A percentile compares a stretch with the other conserved stretches of the same genome.
phyloP scores from a whole-genome alignment of 805 yeast species.

The Ogataea pini region DNA sequence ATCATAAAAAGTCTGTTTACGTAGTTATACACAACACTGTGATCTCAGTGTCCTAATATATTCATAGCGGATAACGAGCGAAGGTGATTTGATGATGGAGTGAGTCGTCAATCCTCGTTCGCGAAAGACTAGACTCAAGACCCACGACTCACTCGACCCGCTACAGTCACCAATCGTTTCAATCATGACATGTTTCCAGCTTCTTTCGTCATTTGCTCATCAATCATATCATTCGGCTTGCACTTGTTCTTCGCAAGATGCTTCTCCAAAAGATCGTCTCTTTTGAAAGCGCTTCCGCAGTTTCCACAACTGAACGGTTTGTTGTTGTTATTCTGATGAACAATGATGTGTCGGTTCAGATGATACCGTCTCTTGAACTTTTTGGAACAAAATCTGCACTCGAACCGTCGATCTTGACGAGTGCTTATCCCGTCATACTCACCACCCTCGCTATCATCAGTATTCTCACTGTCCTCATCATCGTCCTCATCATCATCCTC shows the following conservation, averaged over 20 bases:
- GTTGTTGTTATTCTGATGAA: conserved; percentile 19
- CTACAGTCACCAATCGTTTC: too few relatives aligned
- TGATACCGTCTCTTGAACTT: conserved; percentile 25
- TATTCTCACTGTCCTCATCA: conserved; percentile 2
- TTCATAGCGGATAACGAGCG: too few relatives aligned
- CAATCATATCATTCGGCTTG: background rate
- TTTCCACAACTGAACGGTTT: conserved; percentile 21
- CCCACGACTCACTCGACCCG: too few relatives aligned
- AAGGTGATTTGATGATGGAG: too few relatives aligned
- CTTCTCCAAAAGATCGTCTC: conserved; percentile 22
- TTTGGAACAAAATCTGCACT: conserved; percentile 19
- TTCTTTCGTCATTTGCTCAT: too few relatives aligned
- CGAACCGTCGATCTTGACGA: conserved; percentile 14
- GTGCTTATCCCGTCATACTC: background rate
- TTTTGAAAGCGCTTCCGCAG: conserved; percentile 22
- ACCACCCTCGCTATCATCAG: conserved; percentile 4
- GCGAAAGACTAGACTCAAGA: too few relatives aligned
- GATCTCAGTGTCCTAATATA: too few relatives aligned
- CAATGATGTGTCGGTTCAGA: conserved; percentile 22
- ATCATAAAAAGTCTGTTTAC: too few relatives aligned
- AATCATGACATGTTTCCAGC: too few relatives aligned
- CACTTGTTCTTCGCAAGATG: conserved; percentile 21
- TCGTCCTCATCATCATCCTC: conserved; percentile 5
- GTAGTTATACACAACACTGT: too few relatives aligned
- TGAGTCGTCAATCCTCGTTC: too few relatives aligned